Evolutionary conservation across 805 yeast species (phyloP), one percentile per base, ranked within the genome.

Genomic region (Candida palmyrensis): DNA sequence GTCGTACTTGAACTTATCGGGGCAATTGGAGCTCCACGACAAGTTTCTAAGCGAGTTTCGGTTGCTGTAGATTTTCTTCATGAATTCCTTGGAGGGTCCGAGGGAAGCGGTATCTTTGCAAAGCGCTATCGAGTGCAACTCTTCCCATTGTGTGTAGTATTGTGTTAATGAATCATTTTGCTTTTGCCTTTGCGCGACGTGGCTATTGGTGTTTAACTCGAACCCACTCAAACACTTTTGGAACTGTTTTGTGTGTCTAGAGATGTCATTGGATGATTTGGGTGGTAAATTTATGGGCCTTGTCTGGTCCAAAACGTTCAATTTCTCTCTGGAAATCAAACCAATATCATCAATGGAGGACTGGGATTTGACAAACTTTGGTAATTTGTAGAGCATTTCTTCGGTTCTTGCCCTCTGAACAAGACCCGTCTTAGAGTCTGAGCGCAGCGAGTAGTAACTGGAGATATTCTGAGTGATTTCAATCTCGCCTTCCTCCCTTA

Each of bases 261-360:
- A 50, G 26, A 68, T 68, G 46, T 81, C 89, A 9, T 48, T 51
- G 3, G 57, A 47, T 25, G 65, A 60, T 49, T 81, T 81, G 5
- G 87, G 87, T 5, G 89, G 89, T 28, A 79, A 52, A 73, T 85
- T 77, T 31, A 77, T 70, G 3, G 89, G 89, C 43, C 89, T 66
- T 1, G 86, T 71, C 27, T 75, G 76, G 32, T 80, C 70, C 23
- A 80, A 54, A 8, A 59, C 53, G 16, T 66, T 67, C 23, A 77
- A 49, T 44, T 81, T 81, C 45, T 79, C 82, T 1, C 66, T 70
- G 1, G 87, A 79, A 1, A 82, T 70, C 22, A 82, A 55, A 30
- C 63, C 56, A 39, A 76, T 55, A 50, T 81, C 86, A 34, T 81
- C 88, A 39, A 79, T 40, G 22, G 67, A 59, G 6, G 61, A 53